Percentiles rank a stretch among this genome's conserved stretches.
Conservation (phyloP, 768 basidiomycete genomes). For the Solioccasus polychromus region DNA sequence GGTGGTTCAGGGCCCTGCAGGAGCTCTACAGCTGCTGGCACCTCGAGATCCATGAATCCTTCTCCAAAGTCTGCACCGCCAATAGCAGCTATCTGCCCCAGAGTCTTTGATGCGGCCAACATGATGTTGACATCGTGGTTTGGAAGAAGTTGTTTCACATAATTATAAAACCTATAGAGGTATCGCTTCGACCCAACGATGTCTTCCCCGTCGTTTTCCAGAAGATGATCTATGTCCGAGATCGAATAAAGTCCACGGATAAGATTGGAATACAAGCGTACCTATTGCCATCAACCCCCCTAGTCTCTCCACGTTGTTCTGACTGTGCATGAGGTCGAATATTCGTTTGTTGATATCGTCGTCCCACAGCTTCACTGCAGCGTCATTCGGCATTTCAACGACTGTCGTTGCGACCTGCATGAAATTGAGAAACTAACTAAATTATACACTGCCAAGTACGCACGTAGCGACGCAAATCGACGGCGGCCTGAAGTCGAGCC, state of each 20-base stretch:
- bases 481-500: slow-evolving; percentile 61
- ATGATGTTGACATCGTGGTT: slow-evolving; percentile 91
- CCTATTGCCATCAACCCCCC: slow-evolving; percentile 89
- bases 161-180: slow-evolving; percentile 86
- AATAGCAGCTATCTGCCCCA: slow-evolving; percentile 82
- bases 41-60: slow-evolving; percentile 86
- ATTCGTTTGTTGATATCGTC: slow-evolving; percentile 76
- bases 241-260: slow-evolving; percentile 7
- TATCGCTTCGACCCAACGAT: slow-evolving; percentile 77
- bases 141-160: slow-evolving; percentile 89
- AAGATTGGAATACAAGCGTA: slow-evolving; percentile 31
- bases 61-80: slow-evolving; percentile 84
- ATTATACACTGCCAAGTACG: slow-evolving; percentile 26
- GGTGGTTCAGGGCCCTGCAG: slow-evolving; percentile 77
- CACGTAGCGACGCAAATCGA: slow-evolving; percentile 74
- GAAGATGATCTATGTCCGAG: slow-evolving; percentile 55
- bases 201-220: slow-evolving; percentile 76
- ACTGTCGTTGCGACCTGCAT: slow-evolving; percentile 67
- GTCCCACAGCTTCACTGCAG: slow-evolving; percentile 80
- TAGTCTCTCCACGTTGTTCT: slow-evolving; percentile 72
- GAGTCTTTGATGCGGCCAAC: slow-evolving; percentile 89
- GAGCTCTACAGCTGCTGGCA: slow-evolving; percentile 77
- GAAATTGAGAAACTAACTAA: slow-evolving; percentile 7
- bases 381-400: slow-evolving; percentile 79
- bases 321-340: slow-evolving; percentile 82